Evolutionary conservation across 2,329 filamentous ascomycete genomes (phyloP).

Genomic region (Lecanosticta acicola): DNA sequence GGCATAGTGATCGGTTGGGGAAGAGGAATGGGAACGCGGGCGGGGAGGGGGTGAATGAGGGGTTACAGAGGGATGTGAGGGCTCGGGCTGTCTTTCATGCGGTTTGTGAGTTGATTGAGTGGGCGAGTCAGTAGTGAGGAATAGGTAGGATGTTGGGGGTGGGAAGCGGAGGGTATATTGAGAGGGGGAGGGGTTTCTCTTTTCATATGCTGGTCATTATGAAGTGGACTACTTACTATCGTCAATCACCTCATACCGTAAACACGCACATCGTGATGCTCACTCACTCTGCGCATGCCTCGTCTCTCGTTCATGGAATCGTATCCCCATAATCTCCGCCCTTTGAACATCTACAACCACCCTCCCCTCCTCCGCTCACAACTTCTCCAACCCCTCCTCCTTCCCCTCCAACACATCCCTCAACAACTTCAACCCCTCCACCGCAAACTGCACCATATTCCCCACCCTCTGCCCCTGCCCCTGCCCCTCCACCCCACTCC

Average conservation of each 20-base stretch:
- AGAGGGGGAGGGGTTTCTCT: not conserved
- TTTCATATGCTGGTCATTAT: conserved; percentile 1
- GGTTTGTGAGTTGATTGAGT: conserved; percentile 30
- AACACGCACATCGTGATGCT: no score
- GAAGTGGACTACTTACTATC: no score
- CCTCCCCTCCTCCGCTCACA: not conserved
- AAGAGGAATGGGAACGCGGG: conserved; percentile 22
- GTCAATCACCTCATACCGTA: no score
- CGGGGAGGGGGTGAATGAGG: conserved; percentile 20
- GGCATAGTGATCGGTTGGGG: conserved; percentile 31
- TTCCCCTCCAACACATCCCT: conserved; percentile 51
- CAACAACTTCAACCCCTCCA: conserved; percentile 52
- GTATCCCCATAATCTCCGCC: not conserved
- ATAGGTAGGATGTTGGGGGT: no score
- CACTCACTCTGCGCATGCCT: no score
- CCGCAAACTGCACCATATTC: conserved; percentile 60
- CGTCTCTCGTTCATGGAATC: no score
- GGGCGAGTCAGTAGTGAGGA: conserved; percentile 7
- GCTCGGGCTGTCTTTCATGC: conserved; percentile 32
- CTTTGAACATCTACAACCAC: not conserved
- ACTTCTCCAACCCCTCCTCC: conserved; percentile 16
- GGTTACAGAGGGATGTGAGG: conserved; percentile 26
- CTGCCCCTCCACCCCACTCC: conserved; percentile 50
- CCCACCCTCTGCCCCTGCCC: conserved; percentile 49
- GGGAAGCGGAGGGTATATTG: no score